These are phyloP conservation scores for Vachellia pachyceras DNA, from an alignment of 306 rosid genomes.

Conservation along the genomic window DNA sequence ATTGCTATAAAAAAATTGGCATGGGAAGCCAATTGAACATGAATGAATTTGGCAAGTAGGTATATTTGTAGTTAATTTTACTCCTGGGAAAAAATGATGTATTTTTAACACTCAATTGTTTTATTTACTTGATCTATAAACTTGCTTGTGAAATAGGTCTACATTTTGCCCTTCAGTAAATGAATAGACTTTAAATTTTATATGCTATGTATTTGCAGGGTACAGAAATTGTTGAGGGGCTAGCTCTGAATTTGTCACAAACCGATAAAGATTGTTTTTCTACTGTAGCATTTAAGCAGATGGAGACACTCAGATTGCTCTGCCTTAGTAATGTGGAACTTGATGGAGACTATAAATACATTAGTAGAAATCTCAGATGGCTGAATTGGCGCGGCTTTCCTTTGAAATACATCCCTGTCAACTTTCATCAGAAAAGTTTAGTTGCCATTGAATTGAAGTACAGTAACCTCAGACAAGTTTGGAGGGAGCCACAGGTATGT, in stretches of 20 bases:
- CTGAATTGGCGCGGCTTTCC: neutral
- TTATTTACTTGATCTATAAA: neutral
- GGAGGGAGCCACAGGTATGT: constrained; percentile 7
- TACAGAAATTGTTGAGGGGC: neutral
- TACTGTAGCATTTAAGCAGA: neutral
- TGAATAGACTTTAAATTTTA: neutral
- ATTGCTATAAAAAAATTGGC: no score
- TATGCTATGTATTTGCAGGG: neutral
- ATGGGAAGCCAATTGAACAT: neutral
- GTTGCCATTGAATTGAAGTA: neutral
- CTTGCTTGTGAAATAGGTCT: neutral
- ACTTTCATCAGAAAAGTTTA: neutral
- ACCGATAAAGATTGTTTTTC: neutral
- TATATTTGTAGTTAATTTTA: neutral
- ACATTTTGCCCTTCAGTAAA: neutral
- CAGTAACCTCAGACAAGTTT: neutral
- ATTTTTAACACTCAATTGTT: neutral
- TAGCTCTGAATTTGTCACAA: neutral
- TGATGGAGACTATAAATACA: neutral
- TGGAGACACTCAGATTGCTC: neutral
- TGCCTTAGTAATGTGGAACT: neutral
- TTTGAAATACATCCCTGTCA: neutral
- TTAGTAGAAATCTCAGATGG: neutral
- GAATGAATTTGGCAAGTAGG: neutral
- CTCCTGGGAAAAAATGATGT: neutral